These are phyloP conservation scores for Metschnikowia gelsemii DNA, from an alignment of 805 yeast genomes.

Conservation along the genomic window DNA sequence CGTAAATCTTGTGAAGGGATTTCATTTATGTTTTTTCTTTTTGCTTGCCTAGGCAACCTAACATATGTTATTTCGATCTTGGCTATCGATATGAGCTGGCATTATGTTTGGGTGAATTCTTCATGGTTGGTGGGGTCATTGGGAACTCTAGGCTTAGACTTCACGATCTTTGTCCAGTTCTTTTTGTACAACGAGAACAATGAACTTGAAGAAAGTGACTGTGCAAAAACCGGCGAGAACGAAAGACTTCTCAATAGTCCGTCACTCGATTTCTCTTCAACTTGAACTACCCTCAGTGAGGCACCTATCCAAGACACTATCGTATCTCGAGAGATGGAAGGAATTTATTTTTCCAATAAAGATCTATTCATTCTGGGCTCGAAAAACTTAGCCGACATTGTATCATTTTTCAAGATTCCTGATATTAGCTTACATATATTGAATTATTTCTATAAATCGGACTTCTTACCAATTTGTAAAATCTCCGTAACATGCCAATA, in stretches of 20 bases:
- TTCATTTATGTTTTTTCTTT: conserved; percentile 86
- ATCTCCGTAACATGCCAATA: background rate
- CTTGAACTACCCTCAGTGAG: background rate
- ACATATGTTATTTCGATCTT: conserved; percentile 87
- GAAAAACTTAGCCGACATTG: too few relatives aligned
- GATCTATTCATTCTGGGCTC: too few relatives aligned
- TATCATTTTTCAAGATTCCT: too few relatives aligned
- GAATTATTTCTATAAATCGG: too few relatives aligned
- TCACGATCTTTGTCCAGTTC: conserved; percentile 81
- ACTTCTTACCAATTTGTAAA: background rate
- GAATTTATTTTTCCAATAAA: too few relatives aligned
- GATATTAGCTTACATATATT: too few relatives aligned
- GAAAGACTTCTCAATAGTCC: conserved; percentile 15
- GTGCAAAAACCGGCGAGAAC: conserved; percentile 7
- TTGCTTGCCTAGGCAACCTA: conserved; percentile 92
- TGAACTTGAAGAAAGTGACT: conserved; percentile 8
- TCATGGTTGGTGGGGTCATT: conserved; percentile 92
- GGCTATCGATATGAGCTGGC: conserved; percentile 65
- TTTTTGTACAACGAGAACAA: conserved; percentile 60
- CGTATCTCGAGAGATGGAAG: too few relatives aligned
- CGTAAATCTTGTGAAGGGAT: conserved; percentile 95
- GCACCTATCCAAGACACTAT: too few relatives aligned
- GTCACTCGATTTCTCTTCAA: conserved; percentile 14
- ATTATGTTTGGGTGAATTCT: conserved; percentile 75
- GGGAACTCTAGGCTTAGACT: conserved; percentile 84